These are phyloP conservation scores for Leishmania turanica DNA, from an alignment of 208 protist species.

Conservation along the genomic window DNA sequence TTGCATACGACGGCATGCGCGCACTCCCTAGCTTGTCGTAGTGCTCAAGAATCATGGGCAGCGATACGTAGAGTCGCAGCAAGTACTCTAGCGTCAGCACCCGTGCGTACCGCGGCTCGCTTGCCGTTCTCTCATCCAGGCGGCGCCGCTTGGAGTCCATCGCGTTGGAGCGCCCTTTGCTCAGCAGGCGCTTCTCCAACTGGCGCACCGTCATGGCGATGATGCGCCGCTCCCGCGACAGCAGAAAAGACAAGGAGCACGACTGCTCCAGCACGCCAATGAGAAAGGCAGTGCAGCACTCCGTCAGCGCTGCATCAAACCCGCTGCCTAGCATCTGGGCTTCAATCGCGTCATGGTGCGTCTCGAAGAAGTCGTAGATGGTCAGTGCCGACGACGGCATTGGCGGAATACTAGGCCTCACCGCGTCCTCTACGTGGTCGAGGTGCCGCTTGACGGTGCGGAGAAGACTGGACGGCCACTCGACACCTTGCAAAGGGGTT, in stretches of 20 bases:
- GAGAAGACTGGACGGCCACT: conserved; percentile 68
- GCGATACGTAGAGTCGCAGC: conserved; percentile 69
- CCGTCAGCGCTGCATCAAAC: conserved; percentile 38
- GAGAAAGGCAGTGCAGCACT: conserved; percentile 58
- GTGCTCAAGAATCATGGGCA: conserved; percentile 77
- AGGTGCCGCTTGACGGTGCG: conserved; percentile 45
- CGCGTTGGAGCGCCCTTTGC: conserved; percentile 11
- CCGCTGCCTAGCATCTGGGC: conserved; percentile 16
- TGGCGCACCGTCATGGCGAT: conserved; percentile 36
- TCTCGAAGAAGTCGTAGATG: conserved; percentile 63
- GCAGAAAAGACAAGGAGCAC: conserved; percentile 69
- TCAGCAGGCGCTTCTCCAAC: conserved; percentile 33
- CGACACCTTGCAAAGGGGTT: background rate
- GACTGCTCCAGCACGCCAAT: conserved; percentile 78
- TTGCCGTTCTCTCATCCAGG: conserved; percentile 16
- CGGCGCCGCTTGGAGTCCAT: conserved; percentile 28
- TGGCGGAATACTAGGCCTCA: conserved; percentile 47
- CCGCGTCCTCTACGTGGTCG: conserved; percentile 61
- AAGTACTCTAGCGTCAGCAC: conserved; percentile 84
- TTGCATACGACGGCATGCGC: conserved; percentile 55
- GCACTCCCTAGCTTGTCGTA: conserved; percentile 81
- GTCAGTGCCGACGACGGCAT: conserved; percentile 33
- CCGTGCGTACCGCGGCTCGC: conserved; percentile 42
- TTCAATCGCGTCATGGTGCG: conserved; percentile 27
- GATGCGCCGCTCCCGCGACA: conserved; percentile 50